Conservation (phyloP, 108 stramenopile species). For the Discostella pseudostelligera region DNA sequence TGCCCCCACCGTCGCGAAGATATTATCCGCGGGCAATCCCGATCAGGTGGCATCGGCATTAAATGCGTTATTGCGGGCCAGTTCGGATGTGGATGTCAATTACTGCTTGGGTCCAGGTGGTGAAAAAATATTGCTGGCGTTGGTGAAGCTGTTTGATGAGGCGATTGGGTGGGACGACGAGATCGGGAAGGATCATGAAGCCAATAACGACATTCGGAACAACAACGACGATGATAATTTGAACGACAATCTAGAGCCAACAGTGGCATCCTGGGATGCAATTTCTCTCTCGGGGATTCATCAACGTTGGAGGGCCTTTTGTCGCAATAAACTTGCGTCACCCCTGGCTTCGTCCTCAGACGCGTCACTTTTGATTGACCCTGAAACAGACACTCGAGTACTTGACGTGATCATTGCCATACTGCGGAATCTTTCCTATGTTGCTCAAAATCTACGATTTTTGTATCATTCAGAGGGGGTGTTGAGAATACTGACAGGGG, state of each 20-base stretch:
- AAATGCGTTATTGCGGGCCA: slow-evolving; percentile 60
- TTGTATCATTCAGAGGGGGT: slow-evolving; percentile 56
- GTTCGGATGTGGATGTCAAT: slow-evolving; percentile 57
- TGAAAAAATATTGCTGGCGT: slow-evolving; percentile 48
- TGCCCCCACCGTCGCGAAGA: slow-evolving; percentile 17
- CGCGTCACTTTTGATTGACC: slow-evolving; percentile 61
- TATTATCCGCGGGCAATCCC: slow-evolving; percentile 20
- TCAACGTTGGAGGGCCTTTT: slow-evolving; percentile 39
- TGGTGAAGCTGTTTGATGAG: slow-evolving; percentile 62
- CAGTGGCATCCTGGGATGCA: slow-evolving; percentile 35
- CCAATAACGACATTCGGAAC: slow-evolving; percentile 1
- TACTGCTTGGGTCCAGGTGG: slow-evolving; percentile 58
- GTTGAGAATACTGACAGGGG: slow-evolving; percentile 61
- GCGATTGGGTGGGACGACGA: slow-evolving; percentile 52
- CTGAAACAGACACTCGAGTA: slow-evolving; percentile 26
- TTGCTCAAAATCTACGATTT: slow-evolving; percentile 73
- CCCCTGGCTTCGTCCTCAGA: slow-evolving; percentile 57
- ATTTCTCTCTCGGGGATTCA: slow-evolving; percentile 34
- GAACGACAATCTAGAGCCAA: slow-evolving; percentile 28
- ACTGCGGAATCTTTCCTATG: slow-evolving; percentile 41
- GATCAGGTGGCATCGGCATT: slow-evolving; percentile 50
- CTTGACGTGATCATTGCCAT: slow-evolving; percentile 39
- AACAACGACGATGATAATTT: slow-evolving; percentile 1
- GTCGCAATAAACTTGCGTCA: slow-evolving; percentile 47
- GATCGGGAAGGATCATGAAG: not conserved